phyloP scores from a whole-genome alignment of 108 stramenopile species.

The Aurantiochytrium sp. region DNA sequence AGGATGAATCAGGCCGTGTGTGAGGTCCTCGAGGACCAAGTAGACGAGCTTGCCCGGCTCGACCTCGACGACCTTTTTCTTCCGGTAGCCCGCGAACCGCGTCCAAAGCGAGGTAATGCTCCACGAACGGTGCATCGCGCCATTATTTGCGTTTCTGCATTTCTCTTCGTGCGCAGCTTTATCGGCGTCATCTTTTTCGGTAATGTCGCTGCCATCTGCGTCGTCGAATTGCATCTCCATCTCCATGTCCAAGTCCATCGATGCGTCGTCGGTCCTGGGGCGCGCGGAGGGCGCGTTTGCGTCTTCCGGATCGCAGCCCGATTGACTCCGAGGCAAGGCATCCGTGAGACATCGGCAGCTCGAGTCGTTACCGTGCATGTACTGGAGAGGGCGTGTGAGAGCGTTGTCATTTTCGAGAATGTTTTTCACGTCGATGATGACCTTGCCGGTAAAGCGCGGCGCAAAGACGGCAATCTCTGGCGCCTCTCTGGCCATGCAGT shows the following conservation, averaged over 20 bases:
- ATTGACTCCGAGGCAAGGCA: no score
- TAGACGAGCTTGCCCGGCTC: slow-evolving; percentile 6
- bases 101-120: neutral
- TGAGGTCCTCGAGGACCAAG: slow-evolving; percentile 1
- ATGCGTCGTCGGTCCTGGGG: no score
- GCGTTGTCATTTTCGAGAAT: neutral
- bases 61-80: slow-evolving; percentile 13
- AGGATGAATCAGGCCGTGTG: neutral
- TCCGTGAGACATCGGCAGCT: no score
- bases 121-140: neutral
- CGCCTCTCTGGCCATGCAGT: neutral
- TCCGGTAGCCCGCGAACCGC: neutral
- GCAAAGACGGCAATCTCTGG: neutral
- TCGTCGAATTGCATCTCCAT: neutral
- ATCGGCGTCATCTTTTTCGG: neutral
- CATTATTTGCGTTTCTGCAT: neutral
- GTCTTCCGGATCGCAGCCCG: no score
- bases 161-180: no score
- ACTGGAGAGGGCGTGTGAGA: neutral
- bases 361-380: neutral
- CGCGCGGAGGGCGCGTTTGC: no score
- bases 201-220: neutral
- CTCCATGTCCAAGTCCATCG: no score
- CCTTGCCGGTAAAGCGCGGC: neutral
- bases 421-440: neutral